Evolutionary conservation across 179 eudicot species (phyloP).

Genomic region (Amaranthus tricolor): DNA sequence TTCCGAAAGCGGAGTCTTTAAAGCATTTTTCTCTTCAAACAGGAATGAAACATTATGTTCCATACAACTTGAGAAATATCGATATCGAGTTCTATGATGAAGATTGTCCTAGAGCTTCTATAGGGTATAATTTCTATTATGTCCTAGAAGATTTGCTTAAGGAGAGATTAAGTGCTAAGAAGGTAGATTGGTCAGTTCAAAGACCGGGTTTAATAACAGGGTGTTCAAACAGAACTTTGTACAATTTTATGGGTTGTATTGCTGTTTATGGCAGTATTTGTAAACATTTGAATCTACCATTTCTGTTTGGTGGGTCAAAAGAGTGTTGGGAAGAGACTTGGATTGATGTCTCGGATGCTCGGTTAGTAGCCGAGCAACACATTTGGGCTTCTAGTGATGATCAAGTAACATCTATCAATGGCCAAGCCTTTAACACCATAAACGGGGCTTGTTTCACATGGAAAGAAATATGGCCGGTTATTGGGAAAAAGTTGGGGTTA

Average conservation of each 20-base stretch:
- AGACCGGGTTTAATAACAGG: constrained; percentile 84
- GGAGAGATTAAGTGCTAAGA: constrained; percentile 41
- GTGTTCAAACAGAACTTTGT: constrained; percentile 51
- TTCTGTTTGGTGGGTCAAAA: constrained; percentile 78
- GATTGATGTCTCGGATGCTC: constrained; percentile 74
- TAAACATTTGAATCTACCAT: constrained; percentile 65
- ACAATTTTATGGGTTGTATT: constrained; percentile 73
- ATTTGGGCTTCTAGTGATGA: constrained; percentile 74
- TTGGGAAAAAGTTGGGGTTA: constrained; percentile 55
- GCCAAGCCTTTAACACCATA: constrained; percentile 70
- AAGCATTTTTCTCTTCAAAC: constrained; percentile 82
- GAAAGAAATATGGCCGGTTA: constrained; percentile 65
- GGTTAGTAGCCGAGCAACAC: constrained; percentile 84
- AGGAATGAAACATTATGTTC: constrained; percentile 72
- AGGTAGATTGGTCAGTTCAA: constrained; percentile 70
- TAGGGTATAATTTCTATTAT: constrained; percentile 60
- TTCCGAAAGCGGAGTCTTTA: constrained; percentile 46
- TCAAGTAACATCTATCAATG: constrained; percentile 24
- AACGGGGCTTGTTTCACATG: constrained; percentile 65
- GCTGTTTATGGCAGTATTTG: constrained; percentile 74
- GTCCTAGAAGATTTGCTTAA: constrained; percentile 67
- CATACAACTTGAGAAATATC: neutral
- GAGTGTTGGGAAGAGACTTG: constrained; percentile 77
- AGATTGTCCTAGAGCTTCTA: constrained; percentile 52
- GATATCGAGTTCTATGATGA: constrained; percentile 38